Evolutionary conservation across 192 early-diverging fungal genomes (phyloP), one percentile per base, ranked within the genome.

Genomic region (Coemansia sp.): DNA sequence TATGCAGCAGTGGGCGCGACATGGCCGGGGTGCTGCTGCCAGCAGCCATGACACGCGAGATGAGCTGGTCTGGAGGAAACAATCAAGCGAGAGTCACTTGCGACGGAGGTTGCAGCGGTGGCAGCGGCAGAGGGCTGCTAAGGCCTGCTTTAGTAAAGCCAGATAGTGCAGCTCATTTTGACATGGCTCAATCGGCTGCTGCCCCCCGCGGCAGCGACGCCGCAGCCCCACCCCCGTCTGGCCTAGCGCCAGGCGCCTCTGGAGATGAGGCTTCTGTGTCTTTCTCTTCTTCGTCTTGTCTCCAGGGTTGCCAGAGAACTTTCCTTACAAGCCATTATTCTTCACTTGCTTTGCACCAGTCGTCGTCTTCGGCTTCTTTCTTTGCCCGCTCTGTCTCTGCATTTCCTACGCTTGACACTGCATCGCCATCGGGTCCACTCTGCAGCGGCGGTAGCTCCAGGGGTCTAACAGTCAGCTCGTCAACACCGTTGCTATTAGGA

Each of bases 251-350:
- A 55, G 52, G 31, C 16, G 26, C 28, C 52, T 3, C 52, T 16
- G 16, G 14, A 26, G 14, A 55, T 2, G 26, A 55, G 26, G 23
- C 25, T 55, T 26, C 25, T 31, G 28, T 26, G 11, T 55, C 52
- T 55, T 55, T 55, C 52, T 55, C 52, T 28, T 55, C 52, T 55
- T 55, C 52, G 52, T 55, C 52, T 28, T 55, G 52, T 55, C 23
- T 13, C 31, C 52, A 28, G 52, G 52, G 52, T 16, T 55, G 26
- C 7, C 52, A 55, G 26, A 26, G 26, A 8, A 31, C 52, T 33
- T 55, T 55, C 52, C 16, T 28, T 2, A 26, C 52, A 13, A 33
- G 14, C 7, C 52, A 28, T 28, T 28, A 31, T 28, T 55, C 52
- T 33, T n/a, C 26, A n/a, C 52, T 55, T 33, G 23, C 21, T 28